Percentiles rank a stretch among this genome's conserved stretches.
Evolutionary conservation across 768 basidiomycete genomes (phyloP).

Genomic region (Boletus sensibilis): DNA sequence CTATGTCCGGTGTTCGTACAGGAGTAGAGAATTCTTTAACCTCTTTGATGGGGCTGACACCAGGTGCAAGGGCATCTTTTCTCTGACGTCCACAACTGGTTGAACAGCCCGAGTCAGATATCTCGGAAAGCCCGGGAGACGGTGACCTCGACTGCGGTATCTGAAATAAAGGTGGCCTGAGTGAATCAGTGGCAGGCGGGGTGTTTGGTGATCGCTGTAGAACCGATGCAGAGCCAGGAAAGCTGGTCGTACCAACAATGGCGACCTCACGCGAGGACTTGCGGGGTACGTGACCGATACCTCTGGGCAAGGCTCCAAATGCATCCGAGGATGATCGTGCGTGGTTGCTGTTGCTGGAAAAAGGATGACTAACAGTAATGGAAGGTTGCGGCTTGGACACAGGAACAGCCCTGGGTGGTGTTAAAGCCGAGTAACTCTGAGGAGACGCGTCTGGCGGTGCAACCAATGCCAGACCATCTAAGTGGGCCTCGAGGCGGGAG

Average conservation of each 20-base stretch:
- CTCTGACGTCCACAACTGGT: constrained; percentile 28
- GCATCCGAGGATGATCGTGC: constrained; percentile 52
- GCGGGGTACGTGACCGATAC: constrained; percentile 38
- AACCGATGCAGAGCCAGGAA: constrained; percentile 28
- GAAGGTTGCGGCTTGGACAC: constrained; percentile 22
- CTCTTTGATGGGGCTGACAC: constrained; percentile 31
- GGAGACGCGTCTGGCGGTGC: constrained; percentile 70
- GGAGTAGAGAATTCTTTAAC: constrained; percentile 24
- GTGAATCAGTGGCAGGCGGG: constrained; percentile 29
- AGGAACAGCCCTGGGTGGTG: constrained; percentile 53
- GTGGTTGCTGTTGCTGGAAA: constrained; percentile 31
- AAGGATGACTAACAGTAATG: constrained; percentile 11
- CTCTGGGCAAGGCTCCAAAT: constrained; percentile 28
- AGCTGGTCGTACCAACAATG: constrained; percentile 47
- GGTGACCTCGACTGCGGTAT: constrained; percentile 36
- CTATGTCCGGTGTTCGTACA: constrained; percentile 59
- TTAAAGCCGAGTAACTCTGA: constrained; percentile 49
- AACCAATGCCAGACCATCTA: constrained; percentile 57
- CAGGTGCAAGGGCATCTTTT: constrained; percentile 35
- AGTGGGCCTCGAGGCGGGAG: constrained; percentile 39
- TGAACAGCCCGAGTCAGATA: constrained; percentile 34
- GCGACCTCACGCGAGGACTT: constrained; percentile 51
- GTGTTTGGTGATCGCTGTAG: constrained; percentile 29
- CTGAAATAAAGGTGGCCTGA: constrained; percentile 39
- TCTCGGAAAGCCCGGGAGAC: constrained; percentile 31